Percentiles rank a stretch among this genome's conserved stretches.
These are phyloP conservation scores for Rhodotorula glutinis DNA, from an alignment of 1,284 basidiomycete species.

Conservation along the genomic window DNA sequence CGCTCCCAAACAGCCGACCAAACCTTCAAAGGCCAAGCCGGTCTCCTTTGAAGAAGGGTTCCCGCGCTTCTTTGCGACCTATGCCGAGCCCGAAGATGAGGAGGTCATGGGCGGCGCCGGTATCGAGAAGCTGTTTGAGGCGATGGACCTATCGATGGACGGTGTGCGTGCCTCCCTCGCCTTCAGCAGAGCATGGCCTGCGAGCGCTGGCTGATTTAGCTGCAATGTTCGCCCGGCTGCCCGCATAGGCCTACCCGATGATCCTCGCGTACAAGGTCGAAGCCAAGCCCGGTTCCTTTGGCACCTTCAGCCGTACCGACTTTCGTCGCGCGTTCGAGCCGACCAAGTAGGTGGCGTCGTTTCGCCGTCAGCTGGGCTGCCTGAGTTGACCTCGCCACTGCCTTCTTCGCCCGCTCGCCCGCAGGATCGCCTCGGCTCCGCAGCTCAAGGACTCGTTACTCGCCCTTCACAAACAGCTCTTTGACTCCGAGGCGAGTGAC, in stretches of 20 bases:
- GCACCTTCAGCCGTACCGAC: constrained; percentile 16
- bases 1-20: not conserved
- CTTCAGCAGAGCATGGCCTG: rapidly evolving
- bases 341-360: not conserved
- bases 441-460: constrained; percentile 6
- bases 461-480: not conserved
- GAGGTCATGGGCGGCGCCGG: constrained; percentile 30
- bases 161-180: constrained; percentile 11
- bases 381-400: too few species aligned
- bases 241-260: constrained; percentile 24
- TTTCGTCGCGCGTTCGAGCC: constrained; percentile 15
- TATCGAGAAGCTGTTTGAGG: constrained; percentile 33
- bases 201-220: too few species aligned
- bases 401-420: too few species aligned
- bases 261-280: constrained; percentile 32
- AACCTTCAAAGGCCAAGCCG: not conserved
- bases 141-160: constrained; percentile 34
- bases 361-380: too few species aligned
- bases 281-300: constrained; percentile 24
- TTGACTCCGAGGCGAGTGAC: not conserved
- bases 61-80: constrained; percentile 26
- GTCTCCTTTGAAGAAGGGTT: constrained; percentile 23
- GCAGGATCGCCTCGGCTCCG: constrained; percentile 10
- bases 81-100: constrained; percentile 17
- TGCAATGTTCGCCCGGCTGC: rapidly evolving